Conservation (phyloP, 805 yeast species). For the Lachancea thermotolerans region DNA sequence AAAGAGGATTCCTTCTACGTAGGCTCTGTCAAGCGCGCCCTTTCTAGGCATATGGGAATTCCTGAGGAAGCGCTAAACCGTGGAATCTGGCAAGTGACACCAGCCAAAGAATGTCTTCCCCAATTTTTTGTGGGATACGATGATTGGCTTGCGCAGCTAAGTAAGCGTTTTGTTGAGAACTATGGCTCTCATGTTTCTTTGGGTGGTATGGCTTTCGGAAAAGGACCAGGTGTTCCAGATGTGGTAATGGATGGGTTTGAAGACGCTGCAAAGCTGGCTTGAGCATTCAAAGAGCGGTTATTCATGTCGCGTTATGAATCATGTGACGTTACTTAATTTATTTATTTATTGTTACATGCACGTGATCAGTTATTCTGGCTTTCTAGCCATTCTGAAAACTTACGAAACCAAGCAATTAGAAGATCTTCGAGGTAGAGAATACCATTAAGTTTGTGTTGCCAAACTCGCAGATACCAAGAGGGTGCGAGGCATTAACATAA, state of each 20-base stretch:
- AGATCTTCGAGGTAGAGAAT: no score
- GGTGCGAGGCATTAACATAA: no score
- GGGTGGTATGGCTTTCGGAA: conserved; percentile 77
- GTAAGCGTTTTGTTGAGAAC: conserved; percentile 28
- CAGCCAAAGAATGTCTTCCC: conserved; percentile 63
- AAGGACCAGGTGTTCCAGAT: conserved; percentile 87
- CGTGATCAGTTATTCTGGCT: no score
- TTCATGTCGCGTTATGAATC: not conserved
- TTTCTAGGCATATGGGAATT: conserved; percentile 36
- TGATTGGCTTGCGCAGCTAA: conserved; percentile 34
- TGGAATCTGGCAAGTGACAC: conserved; percentile 33
- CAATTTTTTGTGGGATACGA: conserved; percentile 70
- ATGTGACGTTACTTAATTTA: not conserved
- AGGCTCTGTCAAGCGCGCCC: conserved; percentile 32
- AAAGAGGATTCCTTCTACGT: conserved; percentile 17
- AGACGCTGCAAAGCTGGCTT: conserved; percentile 37
- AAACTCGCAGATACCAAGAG: no score
- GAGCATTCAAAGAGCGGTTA: not conserved
- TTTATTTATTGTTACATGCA: not conserved
- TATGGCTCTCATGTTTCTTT: conserved; percentile 42
- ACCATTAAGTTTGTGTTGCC: no score
- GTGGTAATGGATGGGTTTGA: conserved; percentile 60
- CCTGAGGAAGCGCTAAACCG: conserved; percentile 25
- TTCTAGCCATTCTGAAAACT: no score
- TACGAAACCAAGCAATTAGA: no score